These are phyloP conservation scores for Prasinococcaceae sp. DNA, from an alignment of 139 green algal species.

Conservation along the genomic window DNA sequence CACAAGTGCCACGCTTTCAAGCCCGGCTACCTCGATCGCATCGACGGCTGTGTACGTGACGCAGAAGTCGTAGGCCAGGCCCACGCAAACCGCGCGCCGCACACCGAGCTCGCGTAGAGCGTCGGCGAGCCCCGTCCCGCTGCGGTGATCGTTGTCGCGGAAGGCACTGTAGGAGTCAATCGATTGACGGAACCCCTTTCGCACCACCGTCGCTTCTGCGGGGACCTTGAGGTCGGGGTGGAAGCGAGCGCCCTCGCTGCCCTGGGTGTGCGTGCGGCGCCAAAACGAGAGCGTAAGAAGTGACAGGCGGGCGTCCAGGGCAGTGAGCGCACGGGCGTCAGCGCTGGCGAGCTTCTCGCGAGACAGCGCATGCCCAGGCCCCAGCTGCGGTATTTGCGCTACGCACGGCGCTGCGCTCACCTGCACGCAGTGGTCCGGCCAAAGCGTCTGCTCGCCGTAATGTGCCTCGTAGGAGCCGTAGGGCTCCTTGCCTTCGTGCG, in stretches of 20 bases:
- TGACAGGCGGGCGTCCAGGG: too few relatives aligned
- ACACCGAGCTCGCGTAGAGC: not conserved
- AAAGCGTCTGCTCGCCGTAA: conserved; percentile 7
- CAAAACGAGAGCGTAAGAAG: too few relatives aligned
- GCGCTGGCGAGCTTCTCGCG: too few relatives aligned
- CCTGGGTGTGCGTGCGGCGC: too few relatives aligned
- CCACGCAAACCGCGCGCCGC: not conserved
- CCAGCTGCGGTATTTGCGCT: too few relatives aligned
- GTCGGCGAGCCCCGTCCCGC: conserved; percentile 1
- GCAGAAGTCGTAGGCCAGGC: conserved; percentile 11
- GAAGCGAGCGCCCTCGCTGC: conserved; percentile 2
- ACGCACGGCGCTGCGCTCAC: too few relatives aligned
- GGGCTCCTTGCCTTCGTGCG: not conserved
- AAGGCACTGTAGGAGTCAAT: conserved; percentile 16
- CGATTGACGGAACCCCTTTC: not conserved
- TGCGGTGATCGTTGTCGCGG: conserved; percentile 5
- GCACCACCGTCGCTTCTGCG: not conserved
- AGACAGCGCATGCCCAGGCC: too few relatives aligned
- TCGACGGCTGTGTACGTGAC: conserved; percentile 8
- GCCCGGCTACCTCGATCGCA: not conserved
- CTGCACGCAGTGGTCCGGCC: conserved; percentile 16
- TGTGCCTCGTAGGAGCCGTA: not conserved
- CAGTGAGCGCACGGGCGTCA: too few relatives aligned
- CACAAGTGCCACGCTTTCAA: not conserved
- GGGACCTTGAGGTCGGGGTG: not conserved